Base-by-base conservation (phyloP, 2,329 filamentous ascomycete species). In the Plenodomus biglobosus region DNA sequence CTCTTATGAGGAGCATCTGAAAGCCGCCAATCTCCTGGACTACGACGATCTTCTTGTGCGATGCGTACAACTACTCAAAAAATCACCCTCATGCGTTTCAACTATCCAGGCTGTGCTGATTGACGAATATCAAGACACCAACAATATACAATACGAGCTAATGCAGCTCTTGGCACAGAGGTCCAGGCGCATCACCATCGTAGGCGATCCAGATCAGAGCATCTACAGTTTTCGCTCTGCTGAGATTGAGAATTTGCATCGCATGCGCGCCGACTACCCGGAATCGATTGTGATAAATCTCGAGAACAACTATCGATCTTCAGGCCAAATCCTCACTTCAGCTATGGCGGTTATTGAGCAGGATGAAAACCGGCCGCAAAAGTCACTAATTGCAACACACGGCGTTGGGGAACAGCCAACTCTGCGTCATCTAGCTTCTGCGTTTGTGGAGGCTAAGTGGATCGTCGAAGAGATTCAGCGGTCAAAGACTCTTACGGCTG, bases 71-170 rank as follows among this genome's bases (percentile, higher is more conserved):
- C 79, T 99, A 10, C 79, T 99, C 17, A 81, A 80, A 50, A 76
- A 79, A 17, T 82, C 88, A 57, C 90, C 92, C 0, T 78, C 82
- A 13, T 96, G 92, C 62, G 92, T 96, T 2, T 86, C 86, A 13
- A 96, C 96, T 59, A 85, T 99, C 16, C 85, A 96, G 70, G 84
- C 90, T 0, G 91, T 97, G 6, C 79, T 99, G 38, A 95, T 99
- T 53, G 92, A 99, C 68, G 92, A 99, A 67, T 99, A 96, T 55
- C 92, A 99, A 72, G 92, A 99, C 73, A 97, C 92, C 7, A 99
- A 97, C 66, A 83, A 90, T 17, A 86, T 96, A 3, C 92, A 99
- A 70, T 97, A 95, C 64, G 90, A 96, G 59, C 76, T 99, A 36
- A 96, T 96, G 91, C 86, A 83, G 54, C 79, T 96, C 1, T 86